Base-by-base conservation (phyloP, 768 basidiomycete genomes). In the Tephrocybe sp. region DNA sequence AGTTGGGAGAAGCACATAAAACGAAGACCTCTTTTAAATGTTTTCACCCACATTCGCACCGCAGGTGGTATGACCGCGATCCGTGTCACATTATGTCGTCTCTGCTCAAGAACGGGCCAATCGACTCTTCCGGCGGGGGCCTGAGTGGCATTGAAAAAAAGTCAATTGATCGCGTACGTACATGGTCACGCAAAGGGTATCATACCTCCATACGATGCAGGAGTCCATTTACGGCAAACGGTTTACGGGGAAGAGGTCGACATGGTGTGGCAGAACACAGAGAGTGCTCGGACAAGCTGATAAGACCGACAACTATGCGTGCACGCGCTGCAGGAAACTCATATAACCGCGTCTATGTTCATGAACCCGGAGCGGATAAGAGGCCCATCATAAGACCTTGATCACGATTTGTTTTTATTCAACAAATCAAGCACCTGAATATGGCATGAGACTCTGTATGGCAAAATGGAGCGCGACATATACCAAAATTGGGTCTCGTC, bases 371-470 rank as follows among this genome's bases (percentile, higher is more conserved):
- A 16, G 34, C 47, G 36, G 42, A 48, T 29, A 41, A 43, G 40
- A n/a, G 13, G 42, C 37, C 37, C 16, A 48, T 53, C 56, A 57
- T 47, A 47, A 57, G 56, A 47, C 46, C n/a, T 47, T 18, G 42
- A 43, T 53, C 43, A 36, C 12, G 29, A 16, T 42, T 27, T 3
- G 45, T 11, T 40, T 49, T 25, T 41, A 30, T 49, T 27, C 16
- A 49, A 13, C 25, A 27, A 15, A 40, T 36, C 22, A 39, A 11
- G 37, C 29, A 51, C 41, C 6, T 34, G 16, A 29, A 22, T 37
- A 30, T 45, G 37, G 47, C 55, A 56, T 33, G 50, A 30, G 50
- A 44, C 44, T 49, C 9, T 13, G 27, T 18, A 40, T 42, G 34
- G 13, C 22, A n/a, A 50, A 44, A 40, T n/a, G 18, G 22, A 37